Evolutionary conservation across 371 early-diverging fungal genomes (phyloP), one percentile per base, ranked within the genome.

Genomic region (Chytridium lagenaria): DNA sequence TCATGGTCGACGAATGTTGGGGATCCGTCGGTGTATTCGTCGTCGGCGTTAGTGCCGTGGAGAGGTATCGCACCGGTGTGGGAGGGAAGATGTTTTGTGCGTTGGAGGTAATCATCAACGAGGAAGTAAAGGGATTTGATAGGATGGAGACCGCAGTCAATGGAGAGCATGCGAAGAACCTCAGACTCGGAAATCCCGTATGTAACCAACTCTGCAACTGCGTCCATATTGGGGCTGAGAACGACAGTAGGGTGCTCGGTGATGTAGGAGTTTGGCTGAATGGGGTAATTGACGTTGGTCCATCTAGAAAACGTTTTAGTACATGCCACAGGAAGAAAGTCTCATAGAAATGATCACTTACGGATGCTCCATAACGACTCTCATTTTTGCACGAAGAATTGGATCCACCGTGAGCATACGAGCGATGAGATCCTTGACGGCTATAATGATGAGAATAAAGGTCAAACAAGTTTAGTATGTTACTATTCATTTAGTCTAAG

Each of bases 391-490:
- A 16, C 85, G 66, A 51, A 71, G 68, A 1, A 37, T 19, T 1
- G 85, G 84, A 67, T 84, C 80, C 0, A 82, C 82, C 12, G 75
- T 79, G 23, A 84, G 67, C 72, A 84, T 75, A 30, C 81, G 71
- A 49, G 68, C 7, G 19, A 84, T 82, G 22, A 84, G 50, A 55
- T 81, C 68, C 31, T 69, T 72, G 30, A 70, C 78, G 37, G 74
- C 80, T 81, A 33, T 50, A 23, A 1, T n/a, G 40, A 59, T 61
- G 28, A 26, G 50, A 1, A 3, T 2, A 39, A 22, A 1, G 2
- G 12, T 36, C 69, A 37, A 22, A 26, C 12, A n/a, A n/a, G n/a
- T n/a, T n/a, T 19, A 44, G 19, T 10, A 39, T 39, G 22, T 40
- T 30, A 5, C 15, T 28, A 37, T 38, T 36, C 57, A 19, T 39